Evolutionary conservation across 1,139 yeast genomes (phyloP).

Genomic region (Yamadazyma oceani): DNA sequence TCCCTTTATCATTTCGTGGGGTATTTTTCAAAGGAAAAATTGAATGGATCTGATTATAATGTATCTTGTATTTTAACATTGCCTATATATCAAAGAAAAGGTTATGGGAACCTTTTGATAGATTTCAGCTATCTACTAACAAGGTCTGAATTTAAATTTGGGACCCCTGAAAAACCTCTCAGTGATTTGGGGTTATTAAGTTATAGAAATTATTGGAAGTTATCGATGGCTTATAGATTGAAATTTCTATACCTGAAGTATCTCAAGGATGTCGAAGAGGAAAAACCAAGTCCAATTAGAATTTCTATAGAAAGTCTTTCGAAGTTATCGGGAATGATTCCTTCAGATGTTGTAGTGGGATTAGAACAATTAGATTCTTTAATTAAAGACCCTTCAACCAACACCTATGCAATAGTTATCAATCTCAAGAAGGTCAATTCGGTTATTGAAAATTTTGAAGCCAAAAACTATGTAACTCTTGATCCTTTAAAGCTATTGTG

Average conservation of each 20-base stretch:
- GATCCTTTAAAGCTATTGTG: conserved; percentile 60
- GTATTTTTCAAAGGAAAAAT: conserved; percentile 87
- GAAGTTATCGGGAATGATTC: conserved; percentile 77
- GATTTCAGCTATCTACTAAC: conserved; percentile 85
- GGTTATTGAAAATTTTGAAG: conserved; percentile 53
- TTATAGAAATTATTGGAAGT: conserved; percentile 85
- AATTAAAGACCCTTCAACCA: conserved; percentile 41
- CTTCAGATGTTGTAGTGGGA: conserved; percentile 85
- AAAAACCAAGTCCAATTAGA: conserved; percentile 8
- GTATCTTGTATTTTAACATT: conserved; percentile 88
- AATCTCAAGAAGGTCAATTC: conserved; percentile 45
- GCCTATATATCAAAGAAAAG: conserved; percentile 85
- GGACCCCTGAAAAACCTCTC: conserved; percentile 94
- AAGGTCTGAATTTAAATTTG: conserved; percentile 71
- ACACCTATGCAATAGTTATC: conserved; percentile 54
- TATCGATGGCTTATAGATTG: conserved; percentile 52
- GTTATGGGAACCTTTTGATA: conserved; percentile 85
- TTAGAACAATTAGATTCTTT: conserved; percentile 74
- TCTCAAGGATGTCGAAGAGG: conserved; percentile 10
- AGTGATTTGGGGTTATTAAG: conserved; percentile 84
- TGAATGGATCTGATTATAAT: conserved; percentile 72
- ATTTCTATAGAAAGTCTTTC: conserved; percentile 63
- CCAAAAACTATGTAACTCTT: conserved; percentile 53
- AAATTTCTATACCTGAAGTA: conserved; percentile 30
- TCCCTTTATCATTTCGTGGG: conserved; percentile 81